These are phyloP conservation scores for Canna indica DNA, from an alignment of 176 grass and related monocot species.

Conservation along the genomic window DNA sequence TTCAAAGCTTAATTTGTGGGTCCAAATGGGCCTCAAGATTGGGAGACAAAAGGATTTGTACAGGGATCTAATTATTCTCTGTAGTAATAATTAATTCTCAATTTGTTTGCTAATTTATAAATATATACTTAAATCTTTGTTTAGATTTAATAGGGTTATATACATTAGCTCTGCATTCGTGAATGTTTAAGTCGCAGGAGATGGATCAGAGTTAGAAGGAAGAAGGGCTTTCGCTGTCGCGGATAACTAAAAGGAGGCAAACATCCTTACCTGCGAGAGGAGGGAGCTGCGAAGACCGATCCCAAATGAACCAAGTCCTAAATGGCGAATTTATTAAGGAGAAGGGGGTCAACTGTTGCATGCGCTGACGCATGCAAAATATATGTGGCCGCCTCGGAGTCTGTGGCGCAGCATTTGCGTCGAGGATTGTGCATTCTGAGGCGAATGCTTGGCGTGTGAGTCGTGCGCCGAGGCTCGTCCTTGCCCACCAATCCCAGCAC, in stretches of 20 bases:
- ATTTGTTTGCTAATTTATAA: neutral
- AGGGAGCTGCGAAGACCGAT: neutral
- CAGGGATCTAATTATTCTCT: conserved; percentile 4
- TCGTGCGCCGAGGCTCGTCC: too few relatives aligned
- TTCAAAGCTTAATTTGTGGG: neutral
- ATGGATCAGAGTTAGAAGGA: too few relatives aligned
- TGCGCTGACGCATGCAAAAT: too few relatives aligned
- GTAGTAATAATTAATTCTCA: conserved; percentile 7
- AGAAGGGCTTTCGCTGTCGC: neutral
- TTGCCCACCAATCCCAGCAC: too few relatives aligned
- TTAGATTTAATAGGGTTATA: neutral
- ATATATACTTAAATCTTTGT: neutral
- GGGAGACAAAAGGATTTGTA: conserved; percentile 3
- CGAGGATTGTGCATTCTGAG: too few relatives aligned
- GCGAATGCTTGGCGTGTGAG: too few relatives aligned
- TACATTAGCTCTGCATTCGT: too few relatives aligned
- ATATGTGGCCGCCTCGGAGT: too few relatives aligned
- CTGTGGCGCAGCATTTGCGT: too few relatives aligned
- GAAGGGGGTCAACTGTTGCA: too few relatives aligned
- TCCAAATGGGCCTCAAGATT: neutral
- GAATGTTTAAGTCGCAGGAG: too few relatives aligned
- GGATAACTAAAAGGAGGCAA: neutral
- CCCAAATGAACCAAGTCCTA: neutral
- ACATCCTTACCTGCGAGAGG: neutral
- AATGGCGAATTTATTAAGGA: neutral